Evolutionary conservation across 2,329 filamentous ascomycete genomes (phyloP).

Genomic region (Alternaria gaisen): DNA sequence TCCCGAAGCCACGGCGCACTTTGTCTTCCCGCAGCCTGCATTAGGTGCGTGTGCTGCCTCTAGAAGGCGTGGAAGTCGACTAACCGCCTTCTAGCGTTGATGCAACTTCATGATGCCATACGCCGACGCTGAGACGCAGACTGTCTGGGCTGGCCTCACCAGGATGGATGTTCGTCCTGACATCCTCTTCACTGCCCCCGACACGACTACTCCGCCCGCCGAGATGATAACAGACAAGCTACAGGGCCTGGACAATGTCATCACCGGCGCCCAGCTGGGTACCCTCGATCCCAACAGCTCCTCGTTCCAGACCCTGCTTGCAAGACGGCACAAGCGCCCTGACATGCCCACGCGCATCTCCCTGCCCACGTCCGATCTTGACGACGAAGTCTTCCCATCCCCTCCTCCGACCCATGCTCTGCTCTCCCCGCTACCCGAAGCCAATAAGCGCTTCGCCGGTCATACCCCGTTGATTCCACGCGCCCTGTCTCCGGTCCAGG

Average conservation of each 20-base stretch:
- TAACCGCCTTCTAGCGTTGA: conserved; percentile 32
- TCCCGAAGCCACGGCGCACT: not conserved
- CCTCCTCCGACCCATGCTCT: conserved; percentile 43
- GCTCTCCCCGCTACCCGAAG: conserved; percentile 46
- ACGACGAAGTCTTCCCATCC: conserved; percentile 40
- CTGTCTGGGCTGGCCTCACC: conserved; percentile 43
- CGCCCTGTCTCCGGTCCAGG: conserved; percentile 23
- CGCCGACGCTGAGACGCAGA: conserved; percentile 43
- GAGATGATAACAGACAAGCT: conserved; percentile 38
- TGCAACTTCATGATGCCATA: conserved; percentile 30
- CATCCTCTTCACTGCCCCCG: conserved; percentile 31
- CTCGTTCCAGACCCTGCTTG: conserved; percentile 30
- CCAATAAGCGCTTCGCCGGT: conserved; percentile 48
- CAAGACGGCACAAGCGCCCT: conserved; percentile 36
- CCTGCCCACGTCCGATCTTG: conserved; percentile 29
- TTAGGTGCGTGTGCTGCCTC: conserved; percentile 13
- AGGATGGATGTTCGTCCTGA: conserved; percentile 39
- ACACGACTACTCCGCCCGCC: conserved; percentile 43
- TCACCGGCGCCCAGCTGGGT: conserved; percentile 12
- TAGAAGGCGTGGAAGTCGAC: conserved; percentile 14
- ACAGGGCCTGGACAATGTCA: conserved; percentile 22
- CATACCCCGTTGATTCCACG: conserved; percentile 48
- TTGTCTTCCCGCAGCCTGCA: conserved; percentile 7
- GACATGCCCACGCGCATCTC: conserved; percentile 36
- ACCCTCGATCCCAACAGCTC: conserved; percentile 11